Base-by-base conservation (phyloP, 805 yeast species). In the Spathaspora boniae region DNA sequence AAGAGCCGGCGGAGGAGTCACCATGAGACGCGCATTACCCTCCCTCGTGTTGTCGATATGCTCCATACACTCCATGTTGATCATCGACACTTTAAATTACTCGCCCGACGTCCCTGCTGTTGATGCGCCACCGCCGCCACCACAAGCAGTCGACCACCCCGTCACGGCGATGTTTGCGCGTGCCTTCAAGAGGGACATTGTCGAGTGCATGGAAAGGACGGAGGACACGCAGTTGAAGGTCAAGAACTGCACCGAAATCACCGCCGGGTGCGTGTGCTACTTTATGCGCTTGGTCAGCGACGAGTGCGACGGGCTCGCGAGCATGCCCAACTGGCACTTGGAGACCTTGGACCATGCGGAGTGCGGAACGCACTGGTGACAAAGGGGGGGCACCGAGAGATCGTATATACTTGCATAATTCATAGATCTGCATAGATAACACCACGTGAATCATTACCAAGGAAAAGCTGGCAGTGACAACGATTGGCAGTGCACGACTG, bases 181-280 rank as follows among this genome's bases (percentile, higher is more conserved):
- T 15, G 27, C 40, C 9, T 36, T 36, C 26, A 31, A 34, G 15
- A 23, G 16, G 14, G 37, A 40, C n/a, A 22, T 36, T 20, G 21
- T 26, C 4, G 18, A 40, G 21, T 40, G 43, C 29, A 36, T 40
- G 34, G 9, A 4, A 20, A n/a, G 26, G 9, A 16, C 34, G 12
- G 40, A 30, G 22, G 11, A 26, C 9, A 26, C 29, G 7, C 8
- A n/a, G 14, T 26, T 16, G 4, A 16, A 33, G 18, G 20, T 9
- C 4, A 26, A 25, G 16, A 17, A 25, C 21, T 25, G 30, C 16
- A 25, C 7, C 22, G 23, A 16, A n/a, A n/a, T n/a, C n/a, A 5
- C 18, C 14, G 11, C 12, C 4, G 5, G 5, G 8, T 25, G 31
- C n/a, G 9, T 20, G 15, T 33, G 36, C 22, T 26, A 33, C 15